These are phyloP conservation scores for Trametes versicolor DNA, from an alignment of 1,284 basidiomycete species.

Conservation along the genomic window DNA sequence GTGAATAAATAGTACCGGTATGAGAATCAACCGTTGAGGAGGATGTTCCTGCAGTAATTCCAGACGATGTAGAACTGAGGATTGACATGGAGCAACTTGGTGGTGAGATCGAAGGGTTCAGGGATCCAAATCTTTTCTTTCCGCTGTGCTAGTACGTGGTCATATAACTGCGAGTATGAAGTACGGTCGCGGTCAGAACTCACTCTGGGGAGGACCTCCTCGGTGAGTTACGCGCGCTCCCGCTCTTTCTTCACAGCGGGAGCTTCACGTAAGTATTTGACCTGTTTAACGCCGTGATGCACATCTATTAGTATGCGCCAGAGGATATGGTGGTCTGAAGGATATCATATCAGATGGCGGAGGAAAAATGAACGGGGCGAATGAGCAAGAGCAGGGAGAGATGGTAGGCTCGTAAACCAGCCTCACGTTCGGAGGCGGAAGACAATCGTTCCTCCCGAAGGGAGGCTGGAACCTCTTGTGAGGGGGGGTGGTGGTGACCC, in stretches of 20 bases:
- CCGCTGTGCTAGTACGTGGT: slow-evolving; percentile 61
- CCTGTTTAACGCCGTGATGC: slow-evolving; percentile 85
- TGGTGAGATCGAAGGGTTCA: slow-evolving; percentile 79
- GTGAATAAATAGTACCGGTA: slow-evolving; percentile 54
- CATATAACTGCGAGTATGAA: slow-evolving; percentile 19
- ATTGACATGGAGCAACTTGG: slow-evolving; percentile 81
- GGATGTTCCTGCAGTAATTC: slow-evolving; percentile 89
- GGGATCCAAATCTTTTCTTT: slow-evolving; percentile 68
- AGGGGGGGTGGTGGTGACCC: no score
- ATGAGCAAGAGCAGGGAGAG: slow-evolving; percentile 19
- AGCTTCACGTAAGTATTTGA: slow-evolving; percentile 69
- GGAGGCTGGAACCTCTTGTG: no score
- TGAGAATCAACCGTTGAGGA: slow-evolving; percentile 79
- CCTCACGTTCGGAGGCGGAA: no score
- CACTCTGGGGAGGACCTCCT: slow-evolving; percentile 74
- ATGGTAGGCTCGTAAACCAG: no score
- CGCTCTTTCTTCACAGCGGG: slow-evolving; percentile 71
- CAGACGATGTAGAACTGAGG: slow-evolving; percentile 94
- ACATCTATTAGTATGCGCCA: neutral
- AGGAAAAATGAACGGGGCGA: slow-evolving; percentile 17
- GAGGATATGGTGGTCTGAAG: slow-evolving; percentile 11
- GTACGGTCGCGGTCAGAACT: slow-evolving; percentile 39
- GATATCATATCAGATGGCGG: slow-evolving; percentile 14
- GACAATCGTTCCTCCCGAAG: no score
- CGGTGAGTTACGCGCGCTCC: slow-evolving; percentile 78